Base-by-base conservation (phyloP, 2,329 filamentous ascomycete species). In the Niveomyces coronatus region DNA sequence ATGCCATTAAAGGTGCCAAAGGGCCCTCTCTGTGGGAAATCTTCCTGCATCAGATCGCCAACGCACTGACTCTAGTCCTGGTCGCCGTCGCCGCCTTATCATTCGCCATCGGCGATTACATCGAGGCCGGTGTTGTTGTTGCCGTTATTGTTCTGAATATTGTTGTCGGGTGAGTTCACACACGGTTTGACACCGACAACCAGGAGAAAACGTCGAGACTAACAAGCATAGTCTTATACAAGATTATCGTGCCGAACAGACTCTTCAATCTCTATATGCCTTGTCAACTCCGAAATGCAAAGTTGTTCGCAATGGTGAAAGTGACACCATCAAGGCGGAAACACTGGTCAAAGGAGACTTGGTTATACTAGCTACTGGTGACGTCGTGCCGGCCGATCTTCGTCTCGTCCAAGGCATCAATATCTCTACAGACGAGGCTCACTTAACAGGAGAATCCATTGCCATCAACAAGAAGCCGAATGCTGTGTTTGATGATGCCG, bases 31-130 rank as follows among this genome's bases (percentile, higher is more conserved):
- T 80, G 60, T 83, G 79, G 75, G 74, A 81, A 63, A 82, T 85
- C 64, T 71, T 85, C 63, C 60, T 85, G 62, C 81, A 79, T 54
- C 81, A 85, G 65, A 72, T 85, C 49, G 82, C 80, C 47, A 85
- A 85, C 64, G 82, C 79, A 63, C 65, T 85, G 61, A 85, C 81
- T 46, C 68, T 82, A 55, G 78, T 84, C 45, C 76, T 87, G 49
- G 67, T 86, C 48, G 76, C 84, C 51, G 82, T 83, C 51, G 85
- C 84, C 76, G 77, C 75, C 42, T 63, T 76, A 42, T 77, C 74
- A 34, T 82, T 79, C 60, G 74, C 69, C 54, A 82, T 81, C 48
- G 52, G 67, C 49, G 78, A 79, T 54, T 79, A 69, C 51, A 68
- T 78, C 53, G 76, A 80, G 62, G 76, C 68, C 45, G 70, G 68